Evolutionary conservation across 192 early-diverging fungal species (phyloP).

Genomic region (Dissophora globulifera): DNA sequence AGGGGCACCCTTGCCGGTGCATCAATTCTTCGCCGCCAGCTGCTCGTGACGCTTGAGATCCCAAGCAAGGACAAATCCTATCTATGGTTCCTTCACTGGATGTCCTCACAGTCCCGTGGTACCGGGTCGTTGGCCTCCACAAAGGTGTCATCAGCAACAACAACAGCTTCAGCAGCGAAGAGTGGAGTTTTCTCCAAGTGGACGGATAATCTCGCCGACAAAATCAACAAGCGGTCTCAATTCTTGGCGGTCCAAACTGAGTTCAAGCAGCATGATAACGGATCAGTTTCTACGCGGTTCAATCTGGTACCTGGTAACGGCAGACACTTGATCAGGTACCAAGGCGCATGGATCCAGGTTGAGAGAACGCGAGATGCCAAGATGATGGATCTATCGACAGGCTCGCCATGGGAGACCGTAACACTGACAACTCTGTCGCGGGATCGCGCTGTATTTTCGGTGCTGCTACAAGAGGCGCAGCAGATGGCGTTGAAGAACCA

Average conservation of each 20-base stretch:
- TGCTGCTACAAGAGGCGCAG: conserved; percentile 86
- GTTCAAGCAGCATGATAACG: conserved; percentile 91
- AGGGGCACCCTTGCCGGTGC: conserved; percentile 76
- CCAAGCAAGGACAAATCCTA: conserved; percentile 94
- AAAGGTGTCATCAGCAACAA: conserved; percentile 19
- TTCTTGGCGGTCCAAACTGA: conserved; percentile 89
- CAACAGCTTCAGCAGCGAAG: conserved; percentile 2
- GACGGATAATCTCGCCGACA: conserved; percentile 57
- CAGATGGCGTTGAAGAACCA: conserved; percentile 84
- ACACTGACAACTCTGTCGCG: conserved; percentile 89
- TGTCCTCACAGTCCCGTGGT: conserved; percentile 67
- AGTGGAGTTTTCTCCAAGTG: conserved; percentile 31
- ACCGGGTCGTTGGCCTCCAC: conserved; percentile 8
- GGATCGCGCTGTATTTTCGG: conserved; percentile 80
- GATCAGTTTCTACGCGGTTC: conserved; percentile 85
- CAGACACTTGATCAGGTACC: conserved; percentile 86
- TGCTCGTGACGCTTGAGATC: conserved; percentile 94
- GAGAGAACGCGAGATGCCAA: conserved; percentile 85
- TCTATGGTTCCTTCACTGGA: conserved; percentile 95
- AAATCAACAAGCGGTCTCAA: conserved; percentile 68
- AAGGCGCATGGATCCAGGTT: conserved; percentile 84
- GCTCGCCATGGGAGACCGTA: conserved; percentile 94
- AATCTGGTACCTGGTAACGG: conserved; percentile 93
- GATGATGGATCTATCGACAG: conserved; percentile 93
- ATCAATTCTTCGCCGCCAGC: conserved; percentile 75